phyloP scores from a whole-genome alignment of 208 protist species.

The Wallacemonas collosoma region DNA sequence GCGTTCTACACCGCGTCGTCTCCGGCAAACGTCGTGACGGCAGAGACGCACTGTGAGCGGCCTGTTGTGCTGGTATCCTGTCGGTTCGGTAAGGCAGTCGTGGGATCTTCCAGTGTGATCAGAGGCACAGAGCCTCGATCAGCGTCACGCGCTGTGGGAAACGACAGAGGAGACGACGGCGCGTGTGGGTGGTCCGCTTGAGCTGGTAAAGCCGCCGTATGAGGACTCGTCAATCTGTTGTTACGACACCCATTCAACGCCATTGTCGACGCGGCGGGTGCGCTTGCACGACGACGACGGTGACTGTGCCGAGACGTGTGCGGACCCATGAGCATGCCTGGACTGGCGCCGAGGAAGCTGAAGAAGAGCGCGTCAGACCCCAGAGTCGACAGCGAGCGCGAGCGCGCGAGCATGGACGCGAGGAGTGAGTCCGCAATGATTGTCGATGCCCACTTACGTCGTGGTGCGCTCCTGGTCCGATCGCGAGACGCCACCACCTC shows the following conservation, averaged over 20 bases:
- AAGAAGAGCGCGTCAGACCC: not conserved
- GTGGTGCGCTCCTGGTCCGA: not conserved
- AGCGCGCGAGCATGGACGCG: not conserved
- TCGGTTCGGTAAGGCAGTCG: not conserved
- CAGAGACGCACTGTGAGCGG: not conserved
- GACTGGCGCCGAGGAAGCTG: slow-evolving; percentile 4
- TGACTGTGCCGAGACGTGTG: not conserved
- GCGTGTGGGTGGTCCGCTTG: not conserved
- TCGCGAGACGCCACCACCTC: not conserved
- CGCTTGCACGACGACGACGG: not conserved
- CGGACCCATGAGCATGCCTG: not conserved
- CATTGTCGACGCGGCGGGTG: not conserved
- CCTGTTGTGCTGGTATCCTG: not conserved
- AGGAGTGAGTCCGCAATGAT: not conserved
- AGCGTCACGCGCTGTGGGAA: not conserved
- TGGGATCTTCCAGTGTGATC: not conserved
- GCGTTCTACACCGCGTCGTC: not conserved
- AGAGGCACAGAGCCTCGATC: not conserved
- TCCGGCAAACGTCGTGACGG: not conserved
- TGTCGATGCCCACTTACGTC: not conserved
- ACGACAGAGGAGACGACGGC: not conserved
- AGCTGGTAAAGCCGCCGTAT: too few species aligned
- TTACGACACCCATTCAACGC: not conserved
- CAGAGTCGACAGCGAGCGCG: not conserved
- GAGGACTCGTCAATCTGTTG: not conserved